Evolutionary conservation across 1,139 yeast species (phyloP), one percentile per base, ranked within the genome.

Genomic region (Groenewaldozyma sp.): DNA sequence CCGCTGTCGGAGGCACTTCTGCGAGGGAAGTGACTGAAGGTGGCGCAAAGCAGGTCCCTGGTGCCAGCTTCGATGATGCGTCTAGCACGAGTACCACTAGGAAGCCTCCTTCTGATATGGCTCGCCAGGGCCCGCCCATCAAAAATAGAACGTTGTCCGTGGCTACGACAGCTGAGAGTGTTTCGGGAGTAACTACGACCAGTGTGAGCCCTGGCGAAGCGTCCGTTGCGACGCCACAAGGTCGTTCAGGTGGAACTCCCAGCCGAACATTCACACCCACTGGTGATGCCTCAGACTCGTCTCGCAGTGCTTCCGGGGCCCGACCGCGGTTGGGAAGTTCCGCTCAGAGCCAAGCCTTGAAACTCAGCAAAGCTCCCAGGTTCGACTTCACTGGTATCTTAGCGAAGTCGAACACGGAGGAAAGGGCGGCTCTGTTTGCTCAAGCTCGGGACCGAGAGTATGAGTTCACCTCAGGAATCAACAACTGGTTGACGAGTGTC

Each of bases 311-410:
- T 6, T 28, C 35, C 10, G 20, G 7, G 37, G 24, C 37, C 9
- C 18, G 33, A 4, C 13, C 37, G 20, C 28, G 21, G n/a, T n/a
- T 14, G 13, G 6, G n/a, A 10, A 31, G 34, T 31, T 18, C 35
- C 16, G 9, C 28, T 28, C 35, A 32, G 20, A 10, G 18, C 10
- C 26, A 37, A 32, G n/a, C 46, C 1, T 28, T 35, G 28, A 44
- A 45, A 32, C 42, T 54, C 6, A 59, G 52, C 42, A 48, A 58
- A 14, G 60, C 61, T 5, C 66, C 66, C 1, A 49, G 43, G 19
- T 54, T 61, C 31, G 65, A 62, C 44, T 59, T 63, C 40, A 41
- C 52, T 9, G 62, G 58, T 1, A 50, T 59, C 4, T 43, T 61
- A 13, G 44, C 56, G 40, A 55, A 51, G 35, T 50, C 55, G 1